phyloP scores from a whole-genome alignment of 176 grass and related monocot species.

The Eragrostis curvula region DNA sequence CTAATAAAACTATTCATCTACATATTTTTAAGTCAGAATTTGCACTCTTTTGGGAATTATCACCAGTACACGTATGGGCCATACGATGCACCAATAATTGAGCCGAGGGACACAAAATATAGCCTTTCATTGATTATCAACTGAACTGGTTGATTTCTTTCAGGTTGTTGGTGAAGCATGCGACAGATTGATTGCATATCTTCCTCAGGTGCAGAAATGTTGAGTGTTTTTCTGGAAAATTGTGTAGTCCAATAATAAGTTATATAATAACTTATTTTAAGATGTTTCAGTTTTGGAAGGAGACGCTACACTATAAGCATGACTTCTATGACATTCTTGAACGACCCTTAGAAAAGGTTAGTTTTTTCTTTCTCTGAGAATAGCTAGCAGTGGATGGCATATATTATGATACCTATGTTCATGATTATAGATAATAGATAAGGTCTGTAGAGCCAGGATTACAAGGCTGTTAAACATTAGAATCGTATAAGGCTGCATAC shows the following conservation, averaged over 20 bases:
- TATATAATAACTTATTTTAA: not conserved
- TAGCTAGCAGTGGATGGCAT: no score
- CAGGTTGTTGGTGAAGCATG: constrained; percentile 1
- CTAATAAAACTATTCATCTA: not conserved
- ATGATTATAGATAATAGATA: no score
- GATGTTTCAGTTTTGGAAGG: not conserved
- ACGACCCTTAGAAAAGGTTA: not conserved
- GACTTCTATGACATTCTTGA: not conserved
- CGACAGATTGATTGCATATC: not conserved
- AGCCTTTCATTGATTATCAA: not conserved
- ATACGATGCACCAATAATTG: not conserved
- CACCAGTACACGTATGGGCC: not conserved
- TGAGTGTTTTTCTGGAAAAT: no score
- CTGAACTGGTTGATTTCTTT: not conserved
- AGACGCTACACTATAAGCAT: not conserved
- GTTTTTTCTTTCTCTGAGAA: not conserved
- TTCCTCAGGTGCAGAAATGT: constrained; percentile 6
- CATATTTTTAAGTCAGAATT: not conserved
- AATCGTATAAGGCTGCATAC: no score
- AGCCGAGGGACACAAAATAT: not conserved
- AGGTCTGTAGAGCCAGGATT: no score
- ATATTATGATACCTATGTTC: no score
- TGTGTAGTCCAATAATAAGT: not conserved
- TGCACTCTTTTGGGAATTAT: not conserved
- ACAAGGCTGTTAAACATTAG: no score